Conservation (phyloP, 2,329 filamentous ascomycete genomes). For the Sphaerostilbella broomeana region DNA sequence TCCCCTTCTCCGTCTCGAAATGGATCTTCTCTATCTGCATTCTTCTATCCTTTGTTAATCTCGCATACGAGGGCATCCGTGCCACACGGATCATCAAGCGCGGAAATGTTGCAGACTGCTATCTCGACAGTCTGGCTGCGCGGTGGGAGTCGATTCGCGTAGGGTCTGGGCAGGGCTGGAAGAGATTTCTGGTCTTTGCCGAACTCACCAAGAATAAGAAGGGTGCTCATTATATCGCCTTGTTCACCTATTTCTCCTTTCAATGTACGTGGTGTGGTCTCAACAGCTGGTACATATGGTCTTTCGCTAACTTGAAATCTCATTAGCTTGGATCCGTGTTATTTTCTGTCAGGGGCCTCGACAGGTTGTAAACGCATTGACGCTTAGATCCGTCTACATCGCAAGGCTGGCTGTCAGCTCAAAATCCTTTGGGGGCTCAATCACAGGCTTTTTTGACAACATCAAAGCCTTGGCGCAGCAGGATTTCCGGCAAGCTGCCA, state of each 20-base stretch:
- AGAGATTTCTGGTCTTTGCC: conserved; percentile 85
- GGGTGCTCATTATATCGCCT: conserved; percentile 79
- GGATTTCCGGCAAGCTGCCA: conserved; percentile 71
- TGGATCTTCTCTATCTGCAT: conserved; percentile 96
- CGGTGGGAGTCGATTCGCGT: conserved; percentile 77
- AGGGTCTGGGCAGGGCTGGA: conserved; percentile 71
- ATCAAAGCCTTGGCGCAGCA: conserved; percentile 64
- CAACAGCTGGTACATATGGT: background rate
- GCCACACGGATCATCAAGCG: conserved; percentile 75
- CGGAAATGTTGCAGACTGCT: conserved; percentile 84
- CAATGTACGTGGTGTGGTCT: conserved; percentile 42
- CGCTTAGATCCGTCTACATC: conserved; percentile 76
- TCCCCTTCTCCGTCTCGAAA: conserved; percentile 72
- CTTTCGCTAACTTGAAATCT: background rate
- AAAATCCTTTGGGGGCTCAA: conserved; percentile 50
- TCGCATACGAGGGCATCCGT: conserved; percentile 71
- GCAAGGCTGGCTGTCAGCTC: conserved; percentile 57
- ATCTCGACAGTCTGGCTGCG: conserved; percentile 80
- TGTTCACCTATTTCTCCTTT: conserved; percentile 82
- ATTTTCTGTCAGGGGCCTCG: conserved; percentile 88
- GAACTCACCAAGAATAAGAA: conserved; percentile 88
- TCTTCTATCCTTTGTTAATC: conserved; percentile 78
- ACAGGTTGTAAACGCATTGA: conserved; percentile 84
- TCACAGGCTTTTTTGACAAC: conserved; percentile 78
- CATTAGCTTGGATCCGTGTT: conserved; percentile 85